These are phyloP conservation scores for Malbranchea zuffiana DNA, from an alignment of 2,329 filamentous ascomycete species.

Conservation along the genomic window DNA sequence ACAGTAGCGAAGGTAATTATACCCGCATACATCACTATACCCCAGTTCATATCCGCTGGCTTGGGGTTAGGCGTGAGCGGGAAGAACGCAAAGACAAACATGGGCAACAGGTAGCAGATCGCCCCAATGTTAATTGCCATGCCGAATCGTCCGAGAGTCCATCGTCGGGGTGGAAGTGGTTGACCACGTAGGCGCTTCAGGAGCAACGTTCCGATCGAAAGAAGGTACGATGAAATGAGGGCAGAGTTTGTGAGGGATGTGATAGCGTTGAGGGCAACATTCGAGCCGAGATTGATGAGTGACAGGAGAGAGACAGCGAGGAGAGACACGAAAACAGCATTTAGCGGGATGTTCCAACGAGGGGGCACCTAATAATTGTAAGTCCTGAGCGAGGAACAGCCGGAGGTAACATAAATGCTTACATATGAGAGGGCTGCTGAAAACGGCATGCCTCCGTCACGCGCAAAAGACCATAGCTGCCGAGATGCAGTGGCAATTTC, in stretches of 20 bases:
- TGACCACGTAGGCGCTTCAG: conserved; percentile 30
- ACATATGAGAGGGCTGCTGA: conserved; percentile 14
- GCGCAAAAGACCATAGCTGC: conserved; percentile 34
- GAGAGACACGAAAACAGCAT: conserved; percentile 39
- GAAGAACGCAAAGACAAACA: conserved; percentile 13
- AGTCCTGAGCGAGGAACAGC: background rate
- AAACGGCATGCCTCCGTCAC: conserved; percentile 46
- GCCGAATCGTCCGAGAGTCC: conserved; percentile 32
- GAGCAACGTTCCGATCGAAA: conserved; percentile 39
- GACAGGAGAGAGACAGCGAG: conserved; percentile 36
- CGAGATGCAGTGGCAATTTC: conserved; percentile 26
- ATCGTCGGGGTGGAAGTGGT: conserved; percentile 36
- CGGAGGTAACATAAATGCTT: background rate
- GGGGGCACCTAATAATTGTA: conserved; percentile 24
- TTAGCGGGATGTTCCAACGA: conserved; percentile 35
- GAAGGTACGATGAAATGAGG: conserved; percentile 33
- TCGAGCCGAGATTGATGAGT: conserved; percentile 43
- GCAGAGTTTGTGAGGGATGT: conserved; percentile 34
- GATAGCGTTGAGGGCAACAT: conserved; percentile 35
- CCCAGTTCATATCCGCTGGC: conserved; percentile 13
- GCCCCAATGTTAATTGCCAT: conserved; percentile 10
- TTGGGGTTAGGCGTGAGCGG: conserved; percentile 3
- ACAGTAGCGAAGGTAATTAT: conserved; percentile 30
- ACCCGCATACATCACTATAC: conserved; percentile 34
- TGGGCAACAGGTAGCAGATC: conserved; percentile 8